Conservation (phyloP, 176 grass and related monocot genomes). For the Zoysia japonica region DNA sequence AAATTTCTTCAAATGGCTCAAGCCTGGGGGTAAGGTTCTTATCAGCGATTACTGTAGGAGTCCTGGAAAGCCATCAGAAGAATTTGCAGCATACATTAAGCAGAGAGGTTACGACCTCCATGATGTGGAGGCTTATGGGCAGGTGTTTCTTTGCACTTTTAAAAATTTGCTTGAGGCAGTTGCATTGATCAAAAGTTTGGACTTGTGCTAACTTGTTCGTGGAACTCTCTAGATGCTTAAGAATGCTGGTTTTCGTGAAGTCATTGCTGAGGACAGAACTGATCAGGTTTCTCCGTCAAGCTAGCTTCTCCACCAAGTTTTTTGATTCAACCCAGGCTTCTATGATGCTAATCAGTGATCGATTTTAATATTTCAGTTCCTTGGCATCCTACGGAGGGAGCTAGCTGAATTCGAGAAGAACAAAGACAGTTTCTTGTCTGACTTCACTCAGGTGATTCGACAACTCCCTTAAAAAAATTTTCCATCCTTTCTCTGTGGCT, state of each 20-base stretch:
- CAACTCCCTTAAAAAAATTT: constrained; percentile 9
- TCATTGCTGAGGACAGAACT: constrained; percentile 79
- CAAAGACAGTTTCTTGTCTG: constrained; percentile 68
- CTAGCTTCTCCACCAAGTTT: background rate
- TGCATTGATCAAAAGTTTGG: background rate
- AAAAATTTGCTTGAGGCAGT: background rate
- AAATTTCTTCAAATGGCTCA: constrained; percentile 88
- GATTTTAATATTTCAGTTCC: constrained; percentile 57
- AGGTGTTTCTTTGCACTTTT: constrained; percentile 51
- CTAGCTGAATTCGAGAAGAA: constrained; percentile 70
- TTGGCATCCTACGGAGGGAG: constrained; percentile 70
- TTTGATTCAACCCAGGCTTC: background rate
- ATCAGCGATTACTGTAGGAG: constrained; percentile 94
- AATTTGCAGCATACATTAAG: constrained; percentile 81
- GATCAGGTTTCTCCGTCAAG: constrained; percentile 61
- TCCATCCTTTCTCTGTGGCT: background rate
- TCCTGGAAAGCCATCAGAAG: constrained; percentile 65
- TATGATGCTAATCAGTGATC: background rate
- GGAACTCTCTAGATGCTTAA: constrained; percentile 63
- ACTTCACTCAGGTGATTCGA: constrained; percentile 77
- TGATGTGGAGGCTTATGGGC: constrained; percentile 75
- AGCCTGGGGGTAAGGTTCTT: constrained; percentile 92
- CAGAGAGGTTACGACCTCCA: constrained; percentile 96
- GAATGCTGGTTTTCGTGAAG: constrained; percentile 77
- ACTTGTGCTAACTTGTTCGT: constrained; percentile 15